Evolutionary conservation across 139 green algal genomes (phyloP), one percentile per base, ranked within the genome.

Genomic region (Chlamydomonas incerta): DNA sequence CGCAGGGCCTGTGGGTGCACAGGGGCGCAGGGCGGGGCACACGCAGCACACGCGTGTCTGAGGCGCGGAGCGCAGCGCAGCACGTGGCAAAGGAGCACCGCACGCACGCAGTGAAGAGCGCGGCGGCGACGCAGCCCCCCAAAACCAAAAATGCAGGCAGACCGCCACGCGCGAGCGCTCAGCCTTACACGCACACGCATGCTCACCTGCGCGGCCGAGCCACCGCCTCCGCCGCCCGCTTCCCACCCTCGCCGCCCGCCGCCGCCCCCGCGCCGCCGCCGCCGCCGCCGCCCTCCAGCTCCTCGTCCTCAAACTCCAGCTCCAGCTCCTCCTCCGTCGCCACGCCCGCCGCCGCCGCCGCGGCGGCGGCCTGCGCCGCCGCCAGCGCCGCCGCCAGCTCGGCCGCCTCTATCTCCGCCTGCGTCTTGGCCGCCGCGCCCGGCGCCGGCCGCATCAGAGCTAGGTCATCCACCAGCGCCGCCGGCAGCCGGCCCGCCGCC

Each of bases 401-500:
- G 9, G 41, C 63, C 46, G 63, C 77, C 63, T 66, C 34, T 18
- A 29, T 18, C 77, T 35, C 63, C 5, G 41, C 63, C 37, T 66
- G 20, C 47, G 28, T 3, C 72, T 79, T 14, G 41, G 35, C 77
- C 23, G 41, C 63, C 63, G n/a, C 47, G 26, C 18, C 46, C 2
- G 17, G 63, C 41, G 14, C 18, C 8, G 77, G 18, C 63, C 46
- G n/a, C 77, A 83, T 83, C 29, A 83, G 46, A 41, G 62, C 77
- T 15, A 74, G 13, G 65, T 83, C 77, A 63, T 83, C 77, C 17
- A 83, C 77, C 28, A 83, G 29, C 3, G 29, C n/a, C 31, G 47
- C 6, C 6, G 77, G 77, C 29, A 83, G n/a, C 41, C 77, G 63
- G 15, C 77, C 77, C 11, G 77, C 28, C 28, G 63, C 63, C 41